Percentiles rank a stretch among this genome's conserved stretches.
phyloP scores from a whole-genome alignment of 371 early-diverging fungal genomes.

The Lichtheimia ramosa region DNA sequence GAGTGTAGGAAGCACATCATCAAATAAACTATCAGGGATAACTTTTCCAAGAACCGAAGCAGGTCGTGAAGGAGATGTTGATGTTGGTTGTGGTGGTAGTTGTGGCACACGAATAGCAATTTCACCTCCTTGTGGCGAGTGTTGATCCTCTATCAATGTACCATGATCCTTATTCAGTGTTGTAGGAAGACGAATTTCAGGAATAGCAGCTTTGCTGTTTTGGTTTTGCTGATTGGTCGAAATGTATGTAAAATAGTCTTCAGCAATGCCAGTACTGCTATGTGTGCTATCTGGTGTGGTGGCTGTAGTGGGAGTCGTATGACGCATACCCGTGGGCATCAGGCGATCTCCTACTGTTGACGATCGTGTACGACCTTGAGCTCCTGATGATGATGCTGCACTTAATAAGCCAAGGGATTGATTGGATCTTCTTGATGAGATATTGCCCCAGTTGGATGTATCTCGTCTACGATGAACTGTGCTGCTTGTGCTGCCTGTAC shows the following conservation, averaged over 20 bases:
- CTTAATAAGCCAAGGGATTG: conserved; percentile 1
- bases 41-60: not conserved
- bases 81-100: not conserved
- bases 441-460: conserved; percentile 8
- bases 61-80: not conserved
- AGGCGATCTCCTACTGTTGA: conserved; percentile 10
- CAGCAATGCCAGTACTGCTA: conserved; percentile 16
- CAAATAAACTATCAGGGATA: conserved; percentile 4
- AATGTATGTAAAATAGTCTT: conserved; percentile 27
- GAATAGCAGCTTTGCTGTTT: conserved; percentile 1
- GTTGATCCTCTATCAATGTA: conserved; percentile 6
- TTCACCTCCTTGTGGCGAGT: not conserved
- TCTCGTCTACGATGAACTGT: conserved; percentile 13
- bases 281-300: conserved; percentile 13
- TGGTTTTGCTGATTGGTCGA: conserved; percentile 18
- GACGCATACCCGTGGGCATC: not conserved
- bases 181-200: conserved; percentile 3
- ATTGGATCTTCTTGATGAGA: not conserved
- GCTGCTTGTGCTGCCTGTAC: conserved; percentile 29
- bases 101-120: not conserved
- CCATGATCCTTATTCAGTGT: not conserved
- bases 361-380: conserved; percentile 11
- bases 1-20: conserved; percentile 23
- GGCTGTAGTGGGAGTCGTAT: not conserved
- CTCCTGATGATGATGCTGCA: not conserved